Base-by-base conservation (phyloP, 2,329 filamentous ascomycete species). In the Xenoacremonium recifei region DNA sequence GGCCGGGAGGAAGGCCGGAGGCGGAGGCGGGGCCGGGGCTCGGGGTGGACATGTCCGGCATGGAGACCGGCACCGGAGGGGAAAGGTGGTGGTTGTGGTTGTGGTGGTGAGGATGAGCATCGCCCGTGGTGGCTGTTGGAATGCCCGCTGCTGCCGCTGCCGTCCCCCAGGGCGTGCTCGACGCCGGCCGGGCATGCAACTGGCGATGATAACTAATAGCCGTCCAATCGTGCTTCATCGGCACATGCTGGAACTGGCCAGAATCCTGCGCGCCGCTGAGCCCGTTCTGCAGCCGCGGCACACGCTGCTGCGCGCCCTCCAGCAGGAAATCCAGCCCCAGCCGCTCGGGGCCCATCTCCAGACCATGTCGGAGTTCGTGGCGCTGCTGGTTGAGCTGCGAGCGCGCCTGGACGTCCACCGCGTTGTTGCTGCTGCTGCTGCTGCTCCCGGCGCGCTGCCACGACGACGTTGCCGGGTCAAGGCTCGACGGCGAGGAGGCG, bases 261-360 rank as follows among this genome's bases (percentile, higher is more conserved):
- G 68, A 63, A 48, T 77, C 74, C 43, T 73, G 72, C 6, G 68
- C 64, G 12, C 71, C 72, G 48, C 76, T 69, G 29, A 72, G 45
- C 19, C 75, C 72, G 36, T 72, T 75, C 31, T 73, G 71, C 38
- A 79, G 75, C 53, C 70, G 75, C 48, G 65, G 73, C 17, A 75
- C 71, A 42, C 75, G 76, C 36, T 80, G 76, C 36, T 80, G 76
- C 6, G 76, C 73, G 23, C 76, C 67, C 44, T 84, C 81, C 2
- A 92, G 72, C 2, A 93, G 70, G 52, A 90, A 91, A 43, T 83
- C 84, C 21, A 93, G 77, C 5, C 82, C 84, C 7, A 91, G 71
- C 35, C 82, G 77, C 58, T 91, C 87, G 1, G 77, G 70, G 3
- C 77, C 76, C 44, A 87, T 67, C 29, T 85, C 77, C 2, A 86